phyloP scores from a whole-genome alignment of 768 basidiomycete species.

The Arthromyces matolae region DNA sequence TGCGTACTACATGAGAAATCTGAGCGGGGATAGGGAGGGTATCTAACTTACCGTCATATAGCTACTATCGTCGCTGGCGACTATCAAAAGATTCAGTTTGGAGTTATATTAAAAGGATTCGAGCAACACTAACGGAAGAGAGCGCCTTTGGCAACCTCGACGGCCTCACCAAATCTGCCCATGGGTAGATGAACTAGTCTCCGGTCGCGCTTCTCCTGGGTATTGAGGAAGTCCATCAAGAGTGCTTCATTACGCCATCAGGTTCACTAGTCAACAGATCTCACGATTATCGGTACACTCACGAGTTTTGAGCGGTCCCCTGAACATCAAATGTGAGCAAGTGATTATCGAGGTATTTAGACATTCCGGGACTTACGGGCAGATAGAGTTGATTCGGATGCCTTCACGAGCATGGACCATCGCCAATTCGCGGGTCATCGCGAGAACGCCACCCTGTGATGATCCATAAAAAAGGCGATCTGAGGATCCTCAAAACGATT shows the following conservation, averaged over 20 bases:
- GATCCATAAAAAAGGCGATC: not conserved
- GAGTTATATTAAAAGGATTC: not conserved
- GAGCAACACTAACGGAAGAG: constrained; percentile 72
- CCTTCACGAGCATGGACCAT: constrained; percentile 98
- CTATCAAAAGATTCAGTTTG: constrained; percentile 29
- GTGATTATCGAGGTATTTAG: too few species aligned
- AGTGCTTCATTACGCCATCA: constrained; percentile 54
- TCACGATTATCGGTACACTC: constrained; percentile 24
- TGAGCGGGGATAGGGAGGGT: not conserved
- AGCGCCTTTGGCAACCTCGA: constrained; percentile 91
- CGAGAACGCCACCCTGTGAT: constrained; percentile 85
- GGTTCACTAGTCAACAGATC: not conserved
- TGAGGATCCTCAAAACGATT: constrained; percentile 1
- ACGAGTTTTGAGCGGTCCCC: constrained; percentile 95
- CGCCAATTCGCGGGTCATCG: constrained; percentile 96
- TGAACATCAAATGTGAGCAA: constrained; percentile 29
- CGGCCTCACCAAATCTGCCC: constrained; percentile 96
- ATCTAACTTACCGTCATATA: constrained; percentile 80
- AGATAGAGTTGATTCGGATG: constrained; percentile 92
- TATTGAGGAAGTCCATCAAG: constrained; percentile 97
- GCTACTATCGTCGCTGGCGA: constrained; percentile 93
- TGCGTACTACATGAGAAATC: constrained; percentile 22
- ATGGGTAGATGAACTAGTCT: constrained; percentile 89
- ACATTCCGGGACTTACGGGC: constrained; percentile 63
- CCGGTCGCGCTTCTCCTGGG: constrained; percentile 90